Base-by-base conservation (phyloP, 352 stramenopile species). In the Globisporangium splendens region DNA sequence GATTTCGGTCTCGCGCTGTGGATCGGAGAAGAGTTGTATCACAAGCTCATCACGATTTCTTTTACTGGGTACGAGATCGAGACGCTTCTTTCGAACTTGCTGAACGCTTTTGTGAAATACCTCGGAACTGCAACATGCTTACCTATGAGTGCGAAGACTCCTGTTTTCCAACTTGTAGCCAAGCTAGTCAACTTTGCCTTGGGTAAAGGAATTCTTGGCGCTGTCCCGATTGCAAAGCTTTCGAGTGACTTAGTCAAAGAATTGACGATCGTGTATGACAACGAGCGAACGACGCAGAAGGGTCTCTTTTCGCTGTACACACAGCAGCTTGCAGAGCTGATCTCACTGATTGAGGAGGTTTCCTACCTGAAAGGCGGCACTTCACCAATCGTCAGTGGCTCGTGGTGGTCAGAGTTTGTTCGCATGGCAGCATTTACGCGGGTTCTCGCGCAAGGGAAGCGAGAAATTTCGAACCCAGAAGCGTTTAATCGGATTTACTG, bases 1-100 rank as follows among this genome's bases (percentile, higher is more conserved):
- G 73, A 89, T 57, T 89, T 93, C 61, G 81, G 81, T 15, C 69
- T 91, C n/a, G 77, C 79, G 8, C 54, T 89, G 22, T 93, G 83
- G 83, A 70, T 93, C 15, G 73, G 65, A 17, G 79, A 90, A 43
- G 75, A 89, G 38, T 57, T 91, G 20, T 84, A 89, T 48, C 75
- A 85, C 12, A 83, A 83, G 28, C 52, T 89, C 31, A 46, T 72
- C 4, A 73, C 69, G 17, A 69, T 79, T 1, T 62, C 77, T 14
- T 75, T 89, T 46, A 81, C 72, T 3, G 62, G 66, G 49, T 87
- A 83, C 46, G 77, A 90, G 59, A 63, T 90, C 53, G 77, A 88
- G 50, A 86, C 74, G 1, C 65, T 88, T 15, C 62, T 87, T n/a
- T 78, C 76, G 35, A 73, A 61, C 8, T 53, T 76, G 14, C 44